phyloP scores from a whole-genome alignment of 1,139 yeast species.

The Taphrina populina region DNA sequence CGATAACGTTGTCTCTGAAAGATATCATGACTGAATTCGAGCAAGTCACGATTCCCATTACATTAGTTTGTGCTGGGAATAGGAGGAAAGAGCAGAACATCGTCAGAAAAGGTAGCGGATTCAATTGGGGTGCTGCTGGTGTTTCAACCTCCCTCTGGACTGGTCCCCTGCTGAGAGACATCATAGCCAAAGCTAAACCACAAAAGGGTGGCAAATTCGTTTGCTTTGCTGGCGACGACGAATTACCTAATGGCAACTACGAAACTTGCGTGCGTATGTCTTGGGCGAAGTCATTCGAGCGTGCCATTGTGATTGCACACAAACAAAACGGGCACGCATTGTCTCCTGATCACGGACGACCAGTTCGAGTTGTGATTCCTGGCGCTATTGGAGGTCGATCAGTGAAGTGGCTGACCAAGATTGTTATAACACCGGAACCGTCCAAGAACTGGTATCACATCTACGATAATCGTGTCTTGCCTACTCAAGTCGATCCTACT shows the following conservation, averaged over 20 bases:
- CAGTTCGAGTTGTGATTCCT: constrained; percentile 46
- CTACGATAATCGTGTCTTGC: constrained; percentile 46
- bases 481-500: constrained; percentile 46
- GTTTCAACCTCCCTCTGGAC: constrained; percentile 46
- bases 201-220: constrained; percentile 42
- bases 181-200: constrained; percentile 43
- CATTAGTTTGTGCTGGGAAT: constrained; percentile 47
- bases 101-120: constrained; percentile 46
- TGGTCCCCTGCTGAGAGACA: constrained; percentile 44
- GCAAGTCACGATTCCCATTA: constrained; percentile 44
- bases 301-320: constrained; percentile 44
- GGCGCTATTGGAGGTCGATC: constrained; percentile 47
- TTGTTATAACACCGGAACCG: constrained; percentile 44
- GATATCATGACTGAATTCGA: constrained; percentile 42
- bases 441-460: constrained; percentile 46
- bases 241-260: constrained; percentile 46
- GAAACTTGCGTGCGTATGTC: constrained; percentile 44
- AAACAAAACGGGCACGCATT: constrained; percentile 46
- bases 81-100: constrained; percentile 46
- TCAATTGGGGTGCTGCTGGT: constrained; percentile 47
- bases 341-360: constrained; percentile 46
- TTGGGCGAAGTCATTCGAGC: constrained; percentile 45
- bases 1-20: constrained; percentile 41
- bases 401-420: constrained; percentile 45
- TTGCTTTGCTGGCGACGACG: constrained; percentile 46